These are phyloP conservation scores for Neophaeococcomyces aloes DNA, from an alignment of 2,329 filamentous ascomycete species.

Conservation along the genomic window DNA sequence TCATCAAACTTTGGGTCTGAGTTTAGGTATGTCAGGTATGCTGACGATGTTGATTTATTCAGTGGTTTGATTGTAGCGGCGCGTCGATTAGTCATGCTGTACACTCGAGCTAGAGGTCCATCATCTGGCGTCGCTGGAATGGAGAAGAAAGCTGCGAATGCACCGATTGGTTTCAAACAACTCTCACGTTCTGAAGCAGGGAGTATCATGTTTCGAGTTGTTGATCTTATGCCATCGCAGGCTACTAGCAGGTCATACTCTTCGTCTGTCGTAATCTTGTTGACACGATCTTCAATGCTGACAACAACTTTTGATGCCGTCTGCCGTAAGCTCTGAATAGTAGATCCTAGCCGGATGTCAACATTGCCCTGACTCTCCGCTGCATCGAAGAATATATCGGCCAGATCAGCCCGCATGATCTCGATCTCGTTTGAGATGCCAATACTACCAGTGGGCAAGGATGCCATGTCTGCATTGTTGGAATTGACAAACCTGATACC, in stretches of 20 bases:
- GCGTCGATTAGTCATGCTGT: constrained; percentile 18
- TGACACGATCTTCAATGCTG: neutral
- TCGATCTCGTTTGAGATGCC: constrained; percentile 42
- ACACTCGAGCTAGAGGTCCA: constrained; percentile 12
- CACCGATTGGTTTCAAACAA: constrained; percentile 12
- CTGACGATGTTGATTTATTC: constrained; percentile 18
- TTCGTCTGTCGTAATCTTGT: neutral
- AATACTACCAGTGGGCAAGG: constrained; percentile 10
- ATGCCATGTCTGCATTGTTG: constrained; percentile 29
- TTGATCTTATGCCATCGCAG: constrained; percentile 16
- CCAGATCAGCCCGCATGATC: constrained; percentile 49
- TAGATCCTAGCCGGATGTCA: neutral
- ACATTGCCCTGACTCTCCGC: constrained; percentile 14
- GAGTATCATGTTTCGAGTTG: constrained; percentile 5
- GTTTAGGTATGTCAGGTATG: constrained; percentile 15
- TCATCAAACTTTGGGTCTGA: neutral
- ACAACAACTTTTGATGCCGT: neutral
- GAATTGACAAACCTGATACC: constrained; percentile 29
- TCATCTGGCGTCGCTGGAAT: constrained; percentile 21
- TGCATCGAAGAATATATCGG: constrained; percentile 39
- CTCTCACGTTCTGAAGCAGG: neutral
- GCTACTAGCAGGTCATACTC: constrained; percentile 16
- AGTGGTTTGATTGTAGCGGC: constrained; percentile 21
- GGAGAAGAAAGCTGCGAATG: constrained; percentile 24
- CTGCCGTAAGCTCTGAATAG: neutral